Evolutionary conservation across 148 eudicot species (phyloP), one percentile per base, ranked within the genome.

Genomic region (Vaccinium darrowii): DNA sequence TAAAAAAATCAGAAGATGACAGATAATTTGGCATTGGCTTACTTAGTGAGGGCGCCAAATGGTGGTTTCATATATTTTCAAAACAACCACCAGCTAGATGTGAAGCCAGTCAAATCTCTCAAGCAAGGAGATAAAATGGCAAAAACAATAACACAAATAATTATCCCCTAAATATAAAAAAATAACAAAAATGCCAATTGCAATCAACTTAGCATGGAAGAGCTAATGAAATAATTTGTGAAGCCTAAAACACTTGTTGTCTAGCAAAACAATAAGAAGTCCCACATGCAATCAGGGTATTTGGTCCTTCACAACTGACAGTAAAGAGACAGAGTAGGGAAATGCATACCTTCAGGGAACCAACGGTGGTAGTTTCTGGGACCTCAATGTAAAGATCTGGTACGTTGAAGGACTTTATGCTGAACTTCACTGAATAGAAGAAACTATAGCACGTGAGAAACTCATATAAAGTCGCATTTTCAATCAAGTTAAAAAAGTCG

Each of bases 361-460:
- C 98, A 67, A 97, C 94, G 27, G 98, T 95, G 83, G 96, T 88
- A 87, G 86, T 91, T 92, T 95, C 98, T 10, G 99, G 95, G 85
- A 95, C 95, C 92, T 97, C 98, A 79, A 97, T 87, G 85, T 91
- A 92, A 79, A 97, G 95, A 87, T 97, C 99, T 53, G 98, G 99
- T 84, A 97, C 98, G 86, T 85, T 93, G 84, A 97, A 97, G 81
- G 99, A 95, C 89, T 95, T 94, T 5, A 97, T 97, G 90, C 92
- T 93, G 77, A 97, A 92, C 86, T 94, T 94, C 88, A 97, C 99
- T 97, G 98, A 78, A 88, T n/a, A 8, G 83, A 86, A 21, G 86
- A 85, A 83, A 54, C 77, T 56, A 47, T 27, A 30, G 50, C 50
- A 85, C 33, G 62, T 87, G 83, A 91, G 88, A 87, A 84, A 69